Base-by-base conservation (phyloP, 805 yeast species). In the Zygotorulaspora chibaensis region DNA sequence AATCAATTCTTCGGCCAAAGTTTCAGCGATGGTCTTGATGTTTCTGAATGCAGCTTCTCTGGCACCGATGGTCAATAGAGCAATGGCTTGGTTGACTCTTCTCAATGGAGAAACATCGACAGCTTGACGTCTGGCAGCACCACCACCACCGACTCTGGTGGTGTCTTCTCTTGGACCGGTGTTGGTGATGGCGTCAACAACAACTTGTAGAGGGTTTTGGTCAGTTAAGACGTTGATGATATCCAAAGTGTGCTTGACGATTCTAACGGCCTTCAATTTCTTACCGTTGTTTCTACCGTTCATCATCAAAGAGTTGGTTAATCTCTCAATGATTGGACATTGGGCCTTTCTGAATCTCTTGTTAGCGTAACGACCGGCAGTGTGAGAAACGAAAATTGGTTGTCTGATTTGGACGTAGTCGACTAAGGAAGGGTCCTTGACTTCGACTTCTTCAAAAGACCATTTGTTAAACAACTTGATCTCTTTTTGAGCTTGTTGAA, bases 201-300 rank as follows among this genome's bases (percentile, higher is more conserved):
- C 80, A 70, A 93, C 96, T 82, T 93, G 99, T 76, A 93, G 75
- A 72, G 99, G 99, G 96, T 93, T 93, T 77, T 84, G 95, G 76
- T 91, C 99, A 67, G 99, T 89, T 72, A 95, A 83, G 63, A 93
- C 90, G 83, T 84, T 73, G 77, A 93, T 83, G 82, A 93, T 93
- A 77, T 93, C 99, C 72, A 93, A 80, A 66, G 99, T 91, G 84
- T 93, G 99, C 83, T 95, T 87, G 75, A 93, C 89, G 74, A 93
- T 93, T 86, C 98, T 90, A 67, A 93, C 98, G 68, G 99, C 99
- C 87, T 91, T 90, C 76, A 95, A 87, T 82, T 93, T 93, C 85
- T 93, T 93, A 84, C 99, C 99, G 86, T 95, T 93, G 95, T 93
- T 93, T 83, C 98, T 91, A 82, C 99, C 99, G 86, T 93, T 90